Conservation (phyloP, 371 early-diverging fungal species). For the Rhizopus stolonifer region DNA sequence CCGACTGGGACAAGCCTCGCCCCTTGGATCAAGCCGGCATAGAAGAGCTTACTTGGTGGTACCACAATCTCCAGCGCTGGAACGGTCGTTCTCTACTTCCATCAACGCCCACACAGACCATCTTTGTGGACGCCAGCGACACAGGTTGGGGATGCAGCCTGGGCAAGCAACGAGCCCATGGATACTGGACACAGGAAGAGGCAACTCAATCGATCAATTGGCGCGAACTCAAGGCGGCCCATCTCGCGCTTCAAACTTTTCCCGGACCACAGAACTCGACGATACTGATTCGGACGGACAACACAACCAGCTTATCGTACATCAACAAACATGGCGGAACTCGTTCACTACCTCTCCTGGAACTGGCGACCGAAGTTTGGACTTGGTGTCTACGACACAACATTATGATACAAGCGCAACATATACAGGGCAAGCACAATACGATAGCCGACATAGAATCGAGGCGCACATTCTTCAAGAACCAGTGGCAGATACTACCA, state of each 20-base stretch:
- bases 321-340: constrained; percentile 33
- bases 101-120: constrained; percentile 1
- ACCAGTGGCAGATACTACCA: constrained; percentile 14
- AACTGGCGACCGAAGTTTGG: constrained; percentile 22
- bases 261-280: constrained; percentile 3
- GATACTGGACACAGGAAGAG: constrained; percentile 17
- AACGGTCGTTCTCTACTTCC: constrained; percentile 15
- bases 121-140: constrained; percentile 21
- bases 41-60: constrained; percentile 13
- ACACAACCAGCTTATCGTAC: constrained; percentile 23
- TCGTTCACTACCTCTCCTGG: constrained; percentile 15
- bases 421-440: constrained; percentile 19
- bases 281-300: constrained; percentile 28
- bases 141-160: constrained; percentile 17
- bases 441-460: constrained; percentile 18
- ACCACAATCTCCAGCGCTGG: constrained; percentile 4
- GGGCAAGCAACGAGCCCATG: constrained; percentile 7
- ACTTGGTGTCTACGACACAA: constrained; percentile 15
- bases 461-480: constrained; percentile 12
- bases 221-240: constrained; percentile 18
- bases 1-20: background rate
- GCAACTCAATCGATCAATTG: constrained; percentile 18
- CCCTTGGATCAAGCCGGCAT: background rate
- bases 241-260: constrained; percentile 2
- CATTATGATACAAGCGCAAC: constrained; percentile 22